Base-by-base conservation (phyloP, 2,329 filamentous ascomycete species). In the Phaeosphaeria sp. region DNA sequence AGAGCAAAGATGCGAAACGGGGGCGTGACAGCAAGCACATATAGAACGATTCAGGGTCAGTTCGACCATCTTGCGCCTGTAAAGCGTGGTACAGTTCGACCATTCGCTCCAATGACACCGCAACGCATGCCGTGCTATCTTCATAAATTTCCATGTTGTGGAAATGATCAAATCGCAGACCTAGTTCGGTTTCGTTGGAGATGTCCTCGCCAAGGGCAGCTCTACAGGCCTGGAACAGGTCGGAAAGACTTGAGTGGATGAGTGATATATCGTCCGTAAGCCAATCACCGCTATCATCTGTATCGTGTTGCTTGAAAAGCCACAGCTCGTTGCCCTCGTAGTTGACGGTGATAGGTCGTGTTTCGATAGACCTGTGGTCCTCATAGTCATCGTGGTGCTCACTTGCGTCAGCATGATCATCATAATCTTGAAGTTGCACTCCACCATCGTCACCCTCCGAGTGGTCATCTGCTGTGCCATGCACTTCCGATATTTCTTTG, bases 51-150 rank as follows among this genome's bases (percentile, higher is more conserved):
- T 84, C 81, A 1, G 83, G 81, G 21, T 80, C 73, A 52, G 81
- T 76, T 42, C 80, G 73, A 22, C 82, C 85, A 69, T 89, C 87
- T 67, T 90, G 87, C 30, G 80, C 80, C 62, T 84, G 82, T 46
- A 91, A 77, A 17, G 81, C 79, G 56, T 87, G 74, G 66, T 88
- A 89, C 46, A 89, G 72, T 52, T 85, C 81, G 57, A 90, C 74
- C 46, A 91, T 78, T 55, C 88, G 81, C 46, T 82, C 62, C 49
- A 76, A 54, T 9, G 62, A 66, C 21, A 72, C 59, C 39, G 66
- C 63, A n/a, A 70, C 67, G 48, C 68, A 74, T n/a, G 67, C 66
- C 3, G 65, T 72, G 48, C 66, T 68, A 46, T 75, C 73, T 48
- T 75, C 70, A 42, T 66, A 75, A 3, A 75, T 52, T 52, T 74